Evolutionary conservation across 2,329 filamentous ascomycete species (phyloP), one percentile per base, ranked within the genome.

Genomic region (Calycina herbarum): DNA sequence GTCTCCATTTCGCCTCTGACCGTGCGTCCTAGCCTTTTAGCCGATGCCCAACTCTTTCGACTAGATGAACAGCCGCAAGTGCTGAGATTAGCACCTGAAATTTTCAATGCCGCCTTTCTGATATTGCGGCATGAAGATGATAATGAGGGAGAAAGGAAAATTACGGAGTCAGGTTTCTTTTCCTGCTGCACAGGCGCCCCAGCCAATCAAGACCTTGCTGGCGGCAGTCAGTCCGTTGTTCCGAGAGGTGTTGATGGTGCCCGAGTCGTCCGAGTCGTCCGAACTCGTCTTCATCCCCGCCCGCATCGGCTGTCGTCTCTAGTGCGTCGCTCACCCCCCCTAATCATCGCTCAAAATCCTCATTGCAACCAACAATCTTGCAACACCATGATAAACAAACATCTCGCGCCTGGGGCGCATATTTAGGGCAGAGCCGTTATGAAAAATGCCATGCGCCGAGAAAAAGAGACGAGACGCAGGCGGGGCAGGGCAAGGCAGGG

Each of bases 371-470:
- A 58, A 58, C 56, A 58, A 7, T 58, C 48, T 54, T 11, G 20
- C 48, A 54, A 54, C 48, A 54, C 13, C 20, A 54, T 54, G 20
- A 24, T 27, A 27, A 59, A 59, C 57, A 63, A 48, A 66, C 59
- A 65, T 27, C 54, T 60, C 42, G 60, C 64, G 67, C 65, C 65
- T 66, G 40, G 62, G 62, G 67, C 64, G 64, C 65, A 67, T 64
- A 61, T 61, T 62, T 48, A 59, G 61, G 61, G 33, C 54, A 38
- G 51, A 51, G 33, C 48, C 10, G 48, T 54, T 54, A 13, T 27
- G 29, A n/a, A 20, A 57, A 11, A 20, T 10, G 40, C 60, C 27
- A 42, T 48, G 27, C 29, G 35, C 35, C 42, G 15, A 15, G 61
- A 24, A 35, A 56, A 20, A 56, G 5, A 40, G 58, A 38, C 24